phyloP scores from a whole-genome alignment of 306 rosid species.

The Begonia peltatifolia region DNA sequence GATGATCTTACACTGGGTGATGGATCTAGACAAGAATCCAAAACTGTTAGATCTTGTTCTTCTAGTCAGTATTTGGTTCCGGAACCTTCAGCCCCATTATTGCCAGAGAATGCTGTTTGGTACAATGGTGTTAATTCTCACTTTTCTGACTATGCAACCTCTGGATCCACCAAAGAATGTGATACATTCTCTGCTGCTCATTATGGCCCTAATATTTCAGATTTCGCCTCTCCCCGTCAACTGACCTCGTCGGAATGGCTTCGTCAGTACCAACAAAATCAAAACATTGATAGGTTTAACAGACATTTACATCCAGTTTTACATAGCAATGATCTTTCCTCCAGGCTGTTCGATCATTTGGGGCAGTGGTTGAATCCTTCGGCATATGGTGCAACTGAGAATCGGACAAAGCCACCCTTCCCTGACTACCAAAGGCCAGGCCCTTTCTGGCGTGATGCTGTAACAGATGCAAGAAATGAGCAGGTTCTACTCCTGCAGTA shows the following conservation, averaged over 20 bases:
- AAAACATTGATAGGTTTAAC: conserved; percentile 22
- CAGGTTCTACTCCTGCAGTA: conserved; percentile 52
- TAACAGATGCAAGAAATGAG: conserved; percentile 47
- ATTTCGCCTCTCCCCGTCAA: conserved; percentile 34
- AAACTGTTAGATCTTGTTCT: conserved; percentile 10
- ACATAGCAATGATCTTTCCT: conserved; percentile 20
- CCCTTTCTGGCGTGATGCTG: conserved; percentile 46
- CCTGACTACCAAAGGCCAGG: conserved; percentile 46
- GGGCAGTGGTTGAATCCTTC: conserved; percentile 30
- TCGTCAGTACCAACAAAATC: conserved; percentile 63
- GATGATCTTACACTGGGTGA: conserved; percentile 26
- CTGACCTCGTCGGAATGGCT: conserved; percentile 98
- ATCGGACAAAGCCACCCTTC: conserved; percentile 22
- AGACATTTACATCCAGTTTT: conserved; percentile 28
- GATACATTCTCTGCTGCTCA: conserved; percentile 13
- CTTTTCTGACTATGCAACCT: conserved; percentile 15
- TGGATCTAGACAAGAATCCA: conserved; percentile 15
- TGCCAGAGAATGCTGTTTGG: conserved; percentile 69
- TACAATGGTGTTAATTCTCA: conserved; percentile 25
- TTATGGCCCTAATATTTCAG: conserved; percentile 29
- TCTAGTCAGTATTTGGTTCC: conserved; percentile 51
- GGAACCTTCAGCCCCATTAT: conserved; percentile 78
- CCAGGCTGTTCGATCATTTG: conserved; percentile 23
- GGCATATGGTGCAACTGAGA: conserved; percentile 26
- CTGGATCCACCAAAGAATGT: conserved; percentile 5